Conservation (phyloP, 23 red algal genomes). For the Agarophyton chilense region DNA sequence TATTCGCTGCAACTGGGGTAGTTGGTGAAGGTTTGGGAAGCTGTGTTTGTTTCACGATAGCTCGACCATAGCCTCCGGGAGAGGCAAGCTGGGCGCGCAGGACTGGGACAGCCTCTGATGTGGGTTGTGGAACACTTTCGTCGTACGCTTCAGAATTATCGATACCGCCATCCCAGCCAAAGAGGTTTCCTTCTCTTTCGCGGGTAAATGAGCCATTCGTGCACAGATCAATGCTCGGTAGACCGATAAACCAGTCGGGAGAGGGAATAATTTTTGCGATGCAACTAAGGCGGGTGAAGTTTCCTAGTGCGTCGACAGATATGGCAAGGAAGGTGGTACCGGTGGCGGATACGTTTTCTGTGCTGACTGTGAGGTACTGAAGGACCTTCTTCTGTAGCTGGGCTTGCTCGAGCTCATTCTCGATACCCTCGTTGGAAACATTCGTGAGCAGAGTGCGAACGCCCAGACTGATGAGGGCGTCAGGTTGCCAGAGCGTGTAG, state of each 20-base stretch:
- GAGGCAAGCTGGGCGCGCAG: not conserved
- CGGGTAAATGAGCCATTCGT: not conserved
- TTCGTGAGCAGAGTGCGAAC: constrained; percentile 25
- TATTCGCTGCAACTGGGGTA: not conserved
- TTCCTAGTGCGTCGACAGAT: not conserved
- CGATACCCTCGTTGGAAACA: not conserved
- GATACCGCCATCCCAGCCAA: constrained; percentile 26
- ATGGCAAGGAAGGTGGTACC: not conserved
- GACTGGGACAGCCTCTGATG: not conserved
- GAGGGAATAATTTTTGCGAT: constrained; percentile 34
- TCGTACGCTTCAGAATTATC: constrained; percentile 8
- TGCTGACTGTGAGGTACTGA: constrained; percentile 2
- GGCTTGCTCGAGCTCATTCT: not conserved
- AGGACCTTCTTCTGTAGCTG: not conserved
- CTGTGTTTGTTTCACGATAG: not conserved
- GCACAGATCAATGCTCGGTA: constrained; percentile 1
- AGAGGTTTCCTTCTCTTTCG: not conserved
- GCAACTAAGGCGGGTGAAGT: constrained; percentile 33
- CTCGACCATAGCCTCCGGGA: not conserved
- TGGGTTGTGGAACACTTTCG: not conserved
- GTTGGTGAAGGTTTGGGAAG: not conserved
- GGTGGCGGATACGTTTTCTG: not conserved
- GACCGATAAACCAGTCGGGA: constrained; percentile 50
- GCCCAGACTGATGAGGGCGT: not conserved
- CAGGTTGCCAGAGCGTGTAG: not conserved